Conservation (phyloP, 805 yeast genomes). For the Suhomyces canberraensis region DNA sequence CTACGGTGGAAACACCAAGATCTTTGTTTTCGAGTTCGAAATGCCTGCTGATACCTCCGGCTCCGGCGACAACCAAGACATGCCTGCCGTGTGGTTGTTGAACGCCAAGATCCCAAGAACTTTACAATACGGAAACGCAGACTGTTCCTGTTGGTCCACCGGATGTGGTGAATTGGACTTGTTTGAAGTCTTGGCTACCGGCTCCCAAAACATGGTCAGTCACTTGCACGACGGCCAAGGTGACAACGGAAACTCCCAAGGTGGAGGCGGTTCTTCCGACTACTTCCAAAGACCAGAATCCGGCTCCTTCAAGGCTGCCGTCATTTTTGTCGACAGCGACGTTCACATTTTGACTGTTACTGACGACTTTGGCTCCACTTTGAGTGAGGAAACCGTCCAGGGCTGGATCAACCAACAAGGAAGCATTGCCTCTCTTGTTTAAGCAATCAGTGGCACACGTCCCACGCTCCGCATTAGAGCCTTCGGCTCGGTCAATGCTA, state of each 20-base stretch:
- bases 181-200: conserved; percentile 81
- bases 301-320: conserved; percentile 85
- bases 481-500: too few relatives aligned
- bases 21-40: conserved; percentile 87
- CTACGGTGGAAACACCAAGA: conserved; percentile 77
- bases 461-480: too few relatives aligned
- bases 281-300: conserved; percentile 83
- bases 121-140: conserved; percentile 78
- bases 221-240: conserved; percentile 88
- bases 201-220: conserved; percentile 70
- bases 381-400: conserved; percentile 52
- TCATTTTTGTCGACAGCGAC: conserved; percentile 57
- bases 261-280: conserved; percentile 88
- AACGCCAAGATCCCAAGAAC: conserved; percentile 97
- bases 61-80: conserved; percentile 66
- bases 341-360: conserved; percentile 63
- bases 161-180: conserved; percentile 98
- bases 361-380: conserved; percentile 51
- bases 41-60: conserved; percentile 74
- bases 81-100: conserved; percentile 98
- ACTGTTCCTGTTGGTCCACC: conserved; percentile 93
- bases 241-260: conserved; percentile 44
- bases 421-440: conserved; percentile 48
- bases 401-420: conserved; percentile 57
- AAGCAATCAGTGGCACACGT: too few relatives aligned